A percentile compares a stretch with the other conserved stretches of the same genome.
These are phyloP conservation scores for Beta lomatogona DNA, from an alignment of 179 eudicot genomes.

Conservation along the genomic window DNA sequence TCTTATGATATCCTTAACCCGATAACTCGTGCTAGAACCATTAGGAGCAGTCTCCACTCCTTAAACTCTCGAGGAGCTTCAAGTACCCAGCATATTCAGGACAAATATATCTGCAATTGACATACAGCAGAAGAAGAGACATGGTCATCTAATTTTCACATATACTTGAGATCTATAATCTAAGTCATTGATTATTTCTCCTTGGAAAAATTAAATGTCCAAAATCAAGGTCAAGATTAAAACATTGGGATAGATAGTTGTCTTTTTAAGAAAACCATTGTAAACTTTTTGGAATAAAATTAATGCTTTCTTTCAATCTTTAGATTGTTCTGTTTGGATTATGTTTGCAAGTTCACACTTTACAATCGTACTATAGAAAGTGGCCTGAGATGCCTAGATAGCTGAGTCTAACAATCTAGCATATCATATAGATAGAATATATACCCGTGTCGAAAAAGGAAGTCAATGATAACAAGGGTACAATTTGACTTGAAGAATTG, in stretches of 20 bases:
- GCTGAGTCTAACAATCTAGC: neutral
- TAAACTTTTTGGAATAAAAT: too few relatives aligned
- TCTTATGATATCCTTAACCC: too few relatives aligned
- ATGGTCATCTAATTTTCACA: neutral
- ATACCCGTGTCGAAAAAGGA: constrained; percentile 97
- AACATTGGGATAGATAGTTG: too few relatives aligned
- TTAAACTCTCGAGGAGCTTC: constrained; percentile 73
- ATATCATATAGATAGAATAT: constrained; percentile 13
- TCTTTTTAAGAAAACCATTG: too few relatives aligned
- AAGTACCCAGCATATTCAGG: constrained; percentile 75
- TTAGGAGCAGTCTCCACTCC: constrained; percentile 73
- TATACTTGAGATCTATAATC: too few relatives aligned
- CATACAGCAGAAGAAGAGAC: neutral
- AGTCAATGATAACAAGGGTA: constrained; percentile 86
- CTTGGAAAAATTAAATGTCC: too few relatives aligned
- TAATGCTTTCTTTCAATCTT: too few relatives aligned
- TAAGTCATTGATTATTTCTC: too few relatives aligned
- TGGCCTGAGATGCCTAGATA: neutral
- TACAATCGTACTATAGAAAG: too few relatives aligned
- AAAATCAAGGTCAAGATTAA: too few relatives aligned
- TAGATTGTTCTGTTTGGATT: too few relatives aligned
- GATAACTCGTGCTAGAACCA: neutral
- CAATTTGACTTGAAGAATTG: constrained; percentile 77
- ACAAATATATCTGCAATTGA: constrained; percentile 58
- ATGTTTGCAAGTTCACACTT: too few relatives aligned